phyloP scores from a whole-genome alignment of 208 protist genomes.

The Balamuthia mandrillaris region DNA sequence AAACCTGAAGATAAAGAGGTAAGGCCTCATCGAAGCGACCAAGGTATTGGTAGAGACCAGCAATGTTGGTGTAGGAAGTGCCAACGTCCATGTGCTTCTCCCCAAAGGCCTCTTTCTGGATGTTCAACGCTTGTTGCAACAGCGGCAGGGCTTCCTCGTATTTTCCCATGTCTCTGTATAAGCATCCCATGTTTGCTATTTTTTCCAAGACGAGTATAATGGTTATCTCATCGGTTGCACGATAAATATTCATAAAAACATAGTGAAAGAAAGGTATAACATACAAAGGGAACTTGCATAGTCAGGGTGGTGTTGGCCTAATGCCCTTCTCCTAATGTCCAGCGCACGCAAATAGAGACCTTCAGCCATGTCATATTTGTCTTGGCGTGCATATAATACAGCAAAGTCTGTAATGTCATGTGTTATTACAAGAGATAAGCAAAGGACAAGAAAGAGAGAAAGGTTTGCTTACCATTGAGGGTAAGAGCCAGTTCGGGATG shows the following conservation, averaged over 20 bases:
- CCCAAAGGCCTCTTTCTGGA: not conserved
- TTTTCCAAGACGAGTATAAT: too few species aligned
- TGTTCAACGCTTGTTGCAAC: not conserved
- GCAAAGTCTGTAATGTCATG: not conserved
- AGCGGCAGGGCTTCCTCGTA: not conserved
- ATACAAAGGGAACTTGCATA: not conserved
- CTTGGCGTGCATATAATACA: not conserved
- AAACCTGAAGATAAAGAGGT: too few species aligned
- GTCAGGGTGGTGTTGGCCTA: conserved; percentile 21
- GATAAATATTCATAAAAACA: too few species aligned
- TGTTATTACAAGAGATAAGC: not conserved
- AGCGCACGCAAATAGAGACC: not conserved
- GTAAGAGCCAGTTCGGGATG: conserved; percentile 20
- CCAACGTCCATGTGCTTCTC: not conserved
- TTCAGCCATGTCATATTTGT: not conserved
- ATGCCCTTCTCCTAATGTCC: not conserved
- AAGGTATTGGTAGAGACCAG: not conserved
- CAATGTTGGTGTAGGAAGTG: conserved; percentile 26
- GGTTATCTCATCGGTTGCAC: too few species aligned
- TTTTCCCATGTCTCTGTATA: conserved; percentile 19
- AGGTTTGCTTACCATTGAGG: not conserved
- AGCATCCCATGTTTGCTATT: not conserved
- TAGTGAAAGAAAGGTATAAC: not conserved
- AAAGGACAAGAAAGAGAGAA: not conserved
- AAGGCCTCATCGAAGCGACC: not conserved